Evolutionary conservation across 1,284 basidiomycete species (phyloP), one percentile per base, ranked within the genome.

Genomic region (Flammula alnicola): DNA sequence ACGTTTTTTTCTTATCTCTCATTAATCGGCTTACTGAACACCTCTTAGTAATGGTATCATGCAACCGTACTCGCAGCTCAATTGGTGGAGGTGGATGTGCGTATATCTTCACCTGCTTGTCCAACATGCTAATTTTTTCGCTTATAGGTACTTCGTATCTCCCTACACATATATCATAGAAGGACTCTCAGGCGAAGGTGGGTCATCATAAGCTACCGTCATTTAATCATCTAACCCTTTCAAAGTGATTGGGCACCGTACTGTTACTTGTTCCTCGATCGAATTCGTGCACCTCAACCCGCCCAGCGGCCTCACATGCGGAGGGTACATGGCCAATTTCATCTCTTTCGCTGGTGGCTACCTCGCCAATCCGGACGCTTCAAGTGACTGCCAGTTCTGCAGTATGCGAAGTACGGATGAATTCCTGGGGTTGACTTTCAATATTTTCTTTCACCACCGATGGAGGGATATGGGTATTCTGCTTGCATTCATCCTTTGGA

Each of bases 41-140:
- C n/a, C 29, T 52, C 51, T 51, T 41, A 82, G 76, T 67, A 79
- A 84, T 52, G 84, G 83, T 56, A 80, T 85, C 26, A 56, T 86
- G 35, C 84, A 87, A 63, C 83, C 84, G 0, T 86, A 72, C 68
- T 63, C 71, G 4, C 65, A 74, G 5, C 79, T 92, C 4, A 84
- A 83, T 3, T 92, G 88, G 84, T 92, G 88, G 89, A 72, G 74
- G 56, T 93, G 89, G 86, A 88, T 92, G 84, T n/a, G n/a, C n/a
- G n/a, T n/a, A n/a, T n/a, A n/a, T n/a, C n/a, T n/a, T n/a, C n/a
- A n/a, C n/a, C n/a, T n/a, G n/a, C n/a, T n/a, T n/a, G n/a, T n/a
- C n/a, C n/a, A n/a, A n/a, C n/a, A n/a, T n/a, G n/a, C n/a, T n/a
- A n/a, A n/a, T n/a, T n/a, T n/a, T n/a, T n/a, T n/a, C n/a, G n/a